Evolutionary conservation across 768 basidiomycete species (phyloP).

Genomic region (Suillus variegatus): DNA sequence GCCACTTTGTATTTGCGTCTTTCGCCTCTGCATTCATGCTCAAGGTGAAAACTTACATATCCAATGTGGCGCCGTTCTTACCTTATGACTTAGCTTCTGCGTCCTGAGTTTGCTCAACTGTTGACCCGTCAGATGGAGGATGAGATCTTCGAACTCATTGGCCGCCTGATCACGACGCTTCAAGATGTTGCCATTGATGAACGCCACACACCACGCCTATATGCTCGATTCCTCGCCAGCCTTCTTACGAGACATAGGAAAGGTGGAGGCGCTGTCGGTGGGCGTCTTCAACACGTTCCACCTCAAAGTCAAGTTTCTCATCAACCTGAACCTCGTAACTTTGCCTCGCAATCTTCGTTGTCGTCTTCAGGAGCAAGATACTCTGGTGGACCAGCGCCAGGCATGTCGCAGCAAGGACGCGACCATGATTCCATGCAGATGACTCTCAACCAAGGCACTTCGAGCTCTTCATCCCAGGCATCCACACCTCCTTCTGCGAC

Average conservation of each 20-base stretch:
- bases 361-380: slow-evolving; percentile 28
- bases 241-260: slow-evolving; percentile 69
- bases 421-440: slow-evolving; percentile 34
- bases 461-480: neutral
- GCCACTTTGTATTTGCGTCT: slow-evolving; percentile 76
- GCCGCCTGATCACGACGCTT: slow-evolving; percentile 69
- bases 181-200: slow-evolving; percentile 80
- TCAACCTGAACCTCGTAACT: slow-evolving; percentile 15
- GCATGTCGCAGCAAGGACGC: slow-evolving; percentile 18
- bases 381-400: slow-evolving; percentile 15
- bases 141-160: slow-evolving; percentile 72
- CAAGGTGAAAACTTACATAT: slow-evolving; percentile 48
- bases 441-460: slow-evolving; percentile 15
- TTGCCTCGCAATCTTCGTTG: slow-evolving; percentile 29
- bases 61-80: neutral
- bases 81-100: slow-evolving; percentile 51
- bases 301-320: slow-evolving; percentile 39
- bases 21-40: slow-evolving; percentile 85
- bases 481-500: neutral
- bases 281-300: slow-evolving; percentile 53
- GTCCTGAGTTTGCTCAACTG: slow-evolving; percentile 70
- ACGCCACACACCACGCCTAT: slow-evolving; percentile 76
- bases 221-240: slow-evolving; percentile 78
- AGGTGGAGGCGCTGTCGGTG: slow-evolving; percentile 57
- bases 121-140: slow-evolving; percentile 59